Evolutionary conservation across 2,329 filamentous ascomycete species (phyloP), one percentile per base, ranked within the genome.

Genomic region (Coniochaeta prunicola): DNA sequence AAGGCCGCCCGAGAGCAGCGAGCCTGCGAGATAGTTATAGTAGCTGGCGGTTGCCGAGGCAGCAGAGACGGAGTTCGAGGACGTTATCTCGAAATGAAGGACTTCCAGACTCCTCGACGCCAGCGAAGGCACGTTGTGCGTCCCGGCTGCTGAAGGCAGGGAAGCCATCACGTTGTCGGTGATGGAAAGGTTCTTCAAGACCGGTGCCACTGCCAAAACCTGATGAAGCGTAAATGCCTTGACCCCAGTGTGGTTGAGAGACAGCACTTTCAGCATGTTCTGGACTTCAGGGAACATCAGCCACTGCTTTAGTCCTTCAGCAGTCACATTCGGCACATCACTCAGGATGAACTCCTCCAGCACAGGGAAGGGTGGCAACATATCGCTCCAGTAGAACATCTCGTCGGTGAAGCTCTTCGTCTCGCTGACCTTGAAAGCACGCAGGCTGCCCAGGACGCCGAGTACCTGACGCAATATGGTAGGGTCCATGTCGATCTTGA

Each of bases 21-120:
- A 96, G n/a, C 83, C 83, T 28, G 91, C 87, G 21, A 97, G 83
- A 72, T 96, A 96, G 61, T 85, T 83, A 73, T 97, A 96, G 75
- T 96, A 96, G 19, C 81, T 81, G 10, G 77, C 73, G 0, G 81
- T 81, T 0, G 81, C 81, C 26, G 81, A 75, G 61, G 73, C 78
- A 9, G 78, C 74, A 61, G 84, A 88, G 12, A 86, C 79, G 24
- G 77, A 71, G 0, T 83, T 74, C 10, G 77, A 77, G 3, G 85
- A 80, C 12, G 84, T 88, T 69, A 97, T 90, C 73, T 97, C 93
- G 69, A 87, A 97, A 65, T 93, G 88, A 15, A 97, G 77, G 2
- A 84, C 88, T 64, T 80, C 76, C 21, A 97, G 81, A 17, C 86
- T 87, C 58, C 75, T 77, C 2, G 91, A 96, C 7, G 81, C 73